Evolutionary conservation across 495 filamentous ascomycete genomes (phyloP).

Genomic region (Aspergillus incahuasiensis): DNA sequence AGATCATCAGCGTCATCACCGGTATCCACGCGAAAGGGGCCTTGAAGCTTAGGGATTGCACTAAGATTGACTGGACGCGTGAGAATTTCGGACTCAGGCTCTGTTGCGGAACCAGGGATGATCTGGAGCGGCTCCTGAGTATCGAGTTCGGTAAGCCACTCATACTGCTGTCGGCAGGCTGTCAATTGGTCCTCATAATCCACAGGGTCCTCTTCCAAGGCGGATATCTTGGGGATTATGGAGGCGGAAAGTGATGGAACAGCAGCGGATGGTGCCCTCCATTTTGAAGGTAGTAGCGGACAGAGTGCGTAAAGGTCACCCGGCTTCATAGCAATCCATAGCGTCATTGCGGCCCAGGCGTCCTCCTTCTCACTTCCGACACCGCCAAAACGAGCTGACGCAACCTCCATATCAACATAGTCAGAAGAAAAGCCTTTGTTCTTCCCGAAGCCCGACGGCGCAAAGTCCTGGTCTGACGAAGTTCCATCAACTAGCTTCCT

Average conservation of each 20-base stretch:
- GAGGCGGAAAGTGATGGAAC: slow-evolving; percentile 73
- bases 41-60: slow-evolving; percentile 73
- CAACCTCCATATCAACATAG: slow-evolving; percentile 79
- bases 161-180: slow-evolving; percentile 60
- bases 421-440: slow-evolving; percentile 83
- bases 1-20: slow-evolving; percentile 62
- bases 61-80: slow-evolving; percentile 66
- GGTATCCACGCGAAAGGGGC: slow-evolving; percentile 70
- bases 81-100: slow-evolving; percentile 62
- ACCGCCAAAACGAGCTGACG: slow-evolving; percentile 76
- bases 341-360: slow-evolving; percentile 84
- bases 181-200: slow-evolving; percentile 47
- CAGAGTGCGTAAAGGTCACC: slow-evolving; percentile 90
- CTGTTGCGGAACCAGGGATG: slow-evolving; percentile 20
- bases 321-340: slow-evolving; percentile 85
- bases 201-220: slow-evolving; percentile 54
- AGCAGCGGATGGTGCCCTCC: slow-evolving; percentile 69
- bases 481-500: slow-evolving; percentile 76
- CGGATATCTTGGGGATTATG: slow-evolving; percentile 61
- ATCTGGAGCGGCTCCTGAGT: slow-evolving; percentile 58
- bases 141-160: slow-evolving; percentile 80
- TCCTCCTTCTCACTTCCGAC: slow-evolving; percentile 59
- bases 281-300: slow-evolving; percentile 75
- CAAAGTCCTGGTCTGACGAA: slow-evolving; percentile 70
- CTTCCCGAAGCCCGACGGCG: slow-evolving; percentile 60